phyloP scores from a whole-genome alignment of 2,329 filamentous ascomycete genomes.

The Leptographium lundbergii region DNA sequence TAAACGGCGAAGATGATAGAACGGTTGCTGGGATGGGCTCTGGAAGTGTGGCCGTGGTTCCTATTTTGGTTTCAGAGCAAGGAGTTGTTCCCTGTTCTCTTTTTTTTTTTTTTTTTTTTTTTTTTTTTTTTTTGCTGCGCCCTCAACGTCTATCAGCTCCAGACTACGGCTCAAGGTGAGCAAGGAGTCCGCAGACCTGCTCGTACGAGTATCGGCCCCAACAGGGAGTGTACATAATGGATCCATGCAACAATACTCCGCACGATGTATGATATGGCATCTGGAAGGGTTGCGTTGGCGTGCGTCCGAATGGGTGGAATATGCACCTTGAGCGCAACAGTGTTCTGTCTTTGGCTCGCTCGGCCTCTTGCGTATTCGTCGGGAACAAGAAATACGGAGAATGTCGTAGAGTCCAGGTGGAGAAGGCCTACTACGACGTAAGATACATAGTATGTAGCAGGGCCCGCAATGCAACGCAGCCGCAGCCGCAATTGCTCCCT shows the following conservation, averaged over 20 bases:
- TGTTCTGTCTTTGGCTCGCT: neutral
- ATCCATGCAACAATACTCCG: neutral
- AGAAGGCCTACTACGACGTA: no score
- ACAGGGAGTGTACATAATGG: neutral
- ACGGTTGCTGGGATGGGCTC: neutral
- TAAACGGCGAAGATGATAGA: neutral
- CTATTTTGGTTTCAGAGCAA: neutral
- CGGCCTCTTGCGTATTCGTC: neutral
- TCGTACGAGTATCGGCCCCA: neutral
- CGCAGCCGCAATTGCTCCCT: no score
- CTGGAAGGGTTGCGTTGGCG: neutral
- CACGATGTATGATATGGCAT: neutral
- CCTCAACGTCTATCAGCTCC: neutral
- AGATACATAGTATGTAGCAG: no score
- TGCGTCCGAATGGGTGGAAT: neutral
- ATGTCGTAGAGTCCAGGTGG: neutral
- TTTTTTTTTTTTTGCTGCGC: neutral
- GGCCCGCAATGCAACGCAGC: no score
- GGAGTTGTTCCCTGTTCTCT: no score
- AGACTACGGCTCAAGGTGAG: neutral
- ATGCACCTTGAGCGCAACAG: neutral
- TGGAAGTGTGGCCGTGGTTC: neutral
- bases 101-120: neutral
- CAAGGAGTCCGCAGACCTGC: neutral
- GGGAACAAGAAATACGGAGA: neutral